A percentile compares a stretch with the other conserved stretches of the same genome.
Evolutionary conservation across 805 yeast genomes (phyloP).

Genomic region (Metschnikowia drakensbergensis): DNA sequence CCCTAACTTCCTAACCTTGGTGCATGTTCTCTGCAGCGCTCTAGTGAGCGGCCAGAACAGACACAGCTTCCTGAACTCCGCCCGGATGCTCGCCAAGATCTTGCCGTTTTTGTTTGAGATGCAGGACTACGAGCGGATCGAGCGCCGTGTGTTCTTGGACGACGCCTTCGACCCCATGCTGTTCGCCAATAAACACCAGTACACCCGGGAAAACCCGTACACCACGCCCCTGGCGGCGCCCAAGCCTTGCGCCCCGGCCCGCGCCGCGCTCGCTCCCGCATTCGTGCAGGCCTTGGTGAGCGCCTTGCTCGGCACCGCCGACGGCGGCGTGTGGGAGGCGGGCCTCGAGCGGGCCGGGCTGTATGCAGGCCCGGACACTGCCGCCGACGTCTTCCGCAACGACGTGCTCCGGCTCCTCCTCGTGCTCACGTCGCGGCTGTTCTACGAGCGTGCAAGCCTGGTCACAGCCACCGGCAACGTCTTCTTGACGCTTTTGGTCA

Average conservation of each 20-base stretch:
- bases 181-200: not conserved
- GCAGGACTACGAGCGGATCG: constrained; percentile 25
- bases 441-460: constrained; percentile 48
- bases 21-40: constrained; percentile 30
- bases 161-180: constrained; percentile 41
- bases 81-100: constrained; percentile 61
- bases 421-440: constrained; percentile 55
- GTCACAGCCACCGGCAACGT: constrained; percentile 51
- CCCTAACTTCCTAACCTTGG: constrained; percentile 52
- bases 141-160: constrained; percentile 29
- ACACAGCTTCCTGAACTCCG: constrained; percentile 47
- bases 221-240: not conserved
- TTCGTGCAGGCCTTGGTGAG: constrained; percentile 26
- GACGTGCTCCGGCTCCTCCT: constrained; percentile 63
- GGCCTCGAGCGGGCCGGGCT: constrained; percentile 58
- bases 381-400: constrained; percentile 58
- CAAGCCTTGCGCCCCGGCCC: not conserved
- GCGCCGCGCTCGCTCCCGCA: not conserved
- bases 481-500: constrained; percentile 54
- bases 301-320: constrained; percentile 41
- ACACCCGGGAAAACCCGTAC: not conserved
- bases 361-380: constrained; percentile 23
- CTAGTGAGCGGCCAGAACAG: constrained; percentile 8
- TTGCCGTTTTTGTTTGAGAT: constrained; percentile 68
- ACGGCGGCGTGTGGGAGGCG: constrained; percentile 63